Conservation (phyloP, 1,284 basidiomycete genomes). For the Peniophora sp. region DNA sequence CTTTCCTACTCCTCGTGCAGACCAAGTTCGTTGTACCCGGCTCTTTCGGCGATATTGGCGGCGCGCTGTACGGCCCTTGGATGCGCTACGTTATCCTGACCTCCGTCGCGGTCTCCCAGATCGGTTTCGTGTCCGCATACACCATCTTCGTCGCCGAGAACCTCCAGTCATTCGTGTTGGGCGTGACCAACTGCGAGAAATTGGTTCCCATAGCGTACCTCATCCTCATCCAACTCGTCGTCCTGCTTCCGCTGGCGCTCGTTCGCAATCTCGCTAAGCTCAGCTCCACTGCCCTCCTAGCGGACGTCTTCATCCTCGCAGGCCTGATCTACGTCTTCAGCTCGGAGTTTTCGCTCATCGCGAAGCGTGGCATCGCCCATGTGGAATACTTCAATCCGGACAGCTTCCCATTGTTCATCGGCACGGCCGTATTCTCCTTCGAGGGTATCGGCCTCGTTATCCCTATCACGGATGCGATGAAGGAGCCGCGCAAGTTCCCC, state of each 20-base stretch:
- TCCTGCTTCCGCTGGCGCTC: constrained; percentile 85
- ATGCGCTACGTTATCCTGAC: constrained; percentile 87
- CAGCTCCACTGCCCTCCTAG: constrained; percentile 86
- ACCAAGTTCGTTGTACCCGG: constrained; percentile 88
- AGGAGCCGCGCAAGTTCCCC: constrained; percentile 91
- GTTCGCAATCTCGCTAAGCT: constrained; percentile 89
- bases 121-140: constrained; percentile 87
- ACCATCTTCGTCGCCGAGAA: constrained; percentile 96
- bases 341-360: constrained; percentile 68
- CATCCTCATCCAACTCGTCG: constrained; percentile 76
- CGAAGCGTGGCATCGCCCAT: constrained; percentile 67
- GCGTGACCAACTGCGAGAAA: constrained; percentile 73
- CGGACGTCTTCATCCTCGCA: constrained; percentile 92
- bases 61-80: constrained; percentile 84
- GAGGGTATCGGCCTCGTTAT: constrained; percentile 97
- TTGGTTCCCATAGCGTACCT: constrained; percentile 71
- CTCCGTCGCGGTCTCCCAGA: constrained; percentile 87
- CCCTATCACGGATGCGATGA: constrained; percentile 96
- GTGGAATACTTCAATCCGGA: constrained; percentile 84
- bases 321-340: constrained; percentile 85
- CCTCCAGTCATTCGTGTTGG: constrained; percentile 82
- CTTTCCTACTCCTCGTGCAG: constrained; percentile 88
- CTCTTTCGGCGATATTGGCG: constrained; percentile 96
- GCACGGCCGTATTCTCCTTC: constrained; percentile 97
- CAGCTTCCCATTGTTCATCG: constrained; percentile 89